Conservation (phyloP, 441 rosid genomes). For the California macrophylla region DNA sequence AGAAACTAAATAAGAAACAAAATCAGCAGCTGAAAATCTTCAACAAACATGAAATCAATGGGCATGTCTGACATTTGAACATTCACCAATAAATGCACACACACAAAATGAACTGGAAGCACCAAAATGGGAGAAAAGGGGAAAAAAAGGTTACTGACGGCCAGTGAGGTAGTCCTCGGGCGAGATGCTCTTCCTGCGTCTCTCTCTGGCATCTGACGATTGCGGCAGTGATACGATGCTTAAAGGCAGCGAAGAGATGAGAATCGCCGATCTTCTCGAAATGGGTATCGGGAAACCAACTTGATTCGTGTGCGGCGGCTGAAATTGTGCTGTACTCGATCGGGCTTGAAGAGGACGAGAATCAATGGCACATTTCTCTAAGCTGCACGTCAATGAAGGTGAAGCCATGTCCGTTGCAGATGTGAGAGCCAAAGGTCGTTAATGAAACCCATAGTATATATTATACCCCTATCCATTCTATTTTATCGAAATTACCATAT, state of each 20-base stretch:
- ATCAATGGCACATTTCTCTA: not conserved
- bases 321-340: not conserved
- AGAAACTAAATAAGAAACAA: too few relatives aligned
- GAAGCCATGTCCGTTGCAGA: conserved; percentile 3
- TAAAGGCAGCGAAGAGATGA: not conserved
- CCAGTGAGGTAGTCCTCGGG: conserved; percentile 52
- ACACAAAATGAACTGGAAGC: not conserved
- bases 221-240: conserved; percentile 23
- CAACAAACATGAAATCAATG: not conserved
- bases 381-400: not conserved
- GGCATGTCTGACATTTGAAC: not conserved
- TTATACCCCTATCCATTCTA: not conserved
- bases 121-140: not conserved
- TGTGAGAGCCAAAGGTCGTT: not conserved
- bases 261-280: conserved; percentile 7
- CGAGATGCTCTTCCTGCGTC: conserved; percentile 67
- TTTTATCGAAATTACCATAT: not conserved
- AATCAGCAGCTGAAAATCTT: not conserved
- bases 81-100: not conserved
- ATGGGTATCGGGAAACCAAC: not conserved
- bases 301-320: not conserved
- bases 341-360: not conserved
- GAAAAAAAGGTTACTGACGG: conserved; percentile 25
- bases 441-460: not conserved
- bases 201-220: conserved; percentile 57